These are phyloP conservation scores for Beauveria varroae DNA, from an alignment of 2,329 filamentous ascomycete species.

Conservation along the genomic window DNA sequence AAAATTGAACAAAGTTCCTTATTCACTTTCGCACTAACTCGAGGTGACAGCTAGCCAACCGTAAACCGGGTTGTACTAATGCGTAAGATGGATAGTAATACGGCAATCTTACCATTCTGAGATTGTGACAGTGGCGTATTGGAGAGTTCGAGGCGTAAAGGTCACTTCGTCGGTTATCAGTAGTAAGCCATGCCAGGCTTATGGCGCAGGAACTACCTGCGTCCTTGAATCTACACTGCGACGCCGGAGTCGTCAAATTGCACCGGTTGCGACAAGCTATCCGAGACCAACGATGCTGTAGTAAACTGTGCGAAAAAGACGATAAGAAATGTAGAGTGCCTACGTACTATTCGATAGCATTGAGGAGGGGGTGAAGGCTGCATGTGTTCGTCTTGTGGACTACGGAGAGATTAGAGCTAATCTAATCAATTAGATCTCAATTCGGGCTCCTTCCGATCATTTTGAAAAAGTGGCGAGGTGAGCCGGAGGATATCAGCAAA, in stretches of 20 bases:
- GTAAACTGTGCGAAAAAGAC: too few species aligned
- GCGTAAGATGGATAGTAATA: too few species aligned
- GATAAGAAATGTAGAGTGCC: too few species aligned
- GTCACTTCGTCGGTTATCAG: too few species aligned
- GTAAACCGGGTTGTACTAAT: neutral
- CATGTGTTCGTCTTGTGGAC: constrained; percentile 9
- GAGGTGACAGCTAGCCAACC: neutral
- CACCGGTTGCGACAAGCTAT: too few species aligned
- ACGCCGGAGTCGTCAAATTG: too few species aligned
- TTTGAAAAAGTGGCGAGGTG: constrained; percentile 55
- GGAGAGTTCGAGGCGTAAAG: neutral
- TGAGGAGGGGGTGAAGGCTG: neutral
- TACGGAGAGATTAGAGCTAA: constrained; percentile 23
- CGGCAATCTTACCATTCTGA: too few species aligned
- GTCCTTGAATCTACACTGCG: too few species aligned
- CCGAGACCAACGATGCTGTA: too few species aligned
- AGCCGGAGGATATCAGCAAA: constrained; percentile 58
- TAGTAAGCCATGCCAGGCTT: too few species aligned
- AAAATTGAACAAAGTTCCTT: neutral
- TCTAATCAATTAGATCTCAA: constrained; percentile 37
- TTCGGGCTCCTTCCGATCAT: constrained; percentile 61
- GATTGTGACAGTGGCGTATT: too few species aligned
- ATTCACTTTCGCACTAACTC: neutral
- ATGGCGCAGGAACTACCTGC: too few species aligned
- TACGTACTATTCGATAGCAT: neutral